These are phyloP conservation scores for Phanerochaete sordida DNA, from an alignment of 768 basidiomycete species.

Conservation along the genomic window DNA sequence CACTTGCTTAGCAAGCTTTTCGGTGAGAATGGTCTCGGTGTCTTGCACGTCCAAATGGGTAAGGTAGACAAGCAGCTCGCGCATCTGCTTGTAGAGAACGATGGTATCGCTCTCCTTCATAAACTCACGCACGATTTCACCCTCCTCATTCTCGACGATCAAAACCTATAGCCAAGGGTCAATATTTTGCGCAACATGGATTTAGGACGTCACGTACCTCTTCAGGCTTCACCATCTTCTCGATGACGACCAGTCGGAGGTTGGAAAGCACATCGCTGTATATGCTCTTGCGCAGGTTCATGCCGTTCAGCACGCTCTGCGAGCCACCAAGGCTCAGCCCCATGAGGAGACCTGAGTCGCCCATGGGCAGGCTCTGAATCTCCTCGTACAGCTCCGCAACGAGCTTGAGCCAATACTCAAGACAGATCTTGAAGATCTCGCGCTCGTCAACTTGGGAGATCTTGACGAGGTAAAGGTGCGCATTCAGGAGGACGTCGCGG, in stretches of 20 bases:
- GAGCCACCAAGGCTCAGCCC: slow-evolving; percentile 76
- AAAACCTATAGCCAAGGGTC: slow-evolving; percentile 58
- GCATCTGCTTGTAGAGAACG: slow-evolving; percentile 98
- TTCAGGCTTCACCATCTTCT: slow-evolving; percentile 99
- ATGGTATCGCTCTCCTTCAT: slow-evolving; percentile 99
- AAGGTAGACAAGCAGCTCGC: slow-evolving; percentile 94
- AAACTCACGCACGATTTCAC: slow-evolving; percentile 98
- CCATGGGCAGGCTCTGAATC: slow-evolving; percentile 87
- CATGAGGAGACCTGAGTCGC: slow-evolving; percentile 85
- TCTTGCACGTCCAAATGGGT: slow-evolving; percentile 96
- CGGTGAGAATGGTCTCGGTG: slow-evolving; percentile 95
- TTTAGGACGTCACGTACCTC: slow-evolving; percentile 57
- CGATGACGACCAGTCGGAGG: slow-evolving; percentile 91
- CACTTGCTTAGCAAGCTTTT: slow-evolving; percentile 96
- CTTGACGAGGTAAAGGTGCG: slow-evolving; percentile 97
- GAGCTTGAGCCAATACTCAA: slow-evolving; percentile 97
- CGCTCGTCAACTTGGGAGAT: slow-evolving; percentile 97
- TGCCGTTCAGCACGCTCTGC: slow-evolving; percentile 67
- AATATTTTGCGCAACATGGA: background rate
- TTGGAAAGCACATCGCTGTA: slow-evolving; percentile 95
- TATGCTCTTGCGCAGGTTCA: slow-evolving; percentile 87
- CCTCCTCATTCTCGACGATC: slow-evolving; percentile 98
- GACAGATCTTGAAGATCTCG: slow-evolving; percentile 98
- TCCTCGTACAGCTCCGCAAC: slow-evolving; percentile 97
- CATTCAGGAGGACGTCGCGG: slow-evolving; percentile 91